These are phyloP conservation scores for Geum urbanum DNA, from an alignment of 306 rosid species.

Conservation along the genomic window DNA sequence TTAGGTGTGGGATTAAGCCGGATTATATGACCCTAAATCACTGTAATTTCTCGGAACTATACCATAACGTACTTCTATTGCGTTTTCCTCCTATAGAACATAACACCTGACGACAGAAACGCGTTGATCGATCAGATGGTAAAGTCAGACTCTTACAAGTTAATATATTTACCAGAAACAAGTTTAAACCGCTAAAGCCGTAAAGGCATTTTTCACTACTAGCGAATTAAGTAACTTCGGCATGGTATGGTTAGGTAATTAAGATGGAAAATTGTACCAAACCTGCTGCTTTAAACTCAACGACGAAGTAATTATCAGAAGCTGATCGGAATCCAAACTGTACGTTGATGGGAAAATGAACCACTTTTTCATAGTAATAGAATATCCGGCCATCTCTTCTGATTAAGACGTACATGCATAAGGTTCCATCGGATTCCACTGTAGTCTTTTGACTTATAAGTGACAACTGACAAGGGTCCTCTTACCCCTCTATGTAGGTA, in stretches of 20 bases:
- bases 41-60: slow-evolving; percentile 11
- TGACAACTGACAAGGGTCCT: slow-evolving; percentile 21
- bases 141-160: background rate
- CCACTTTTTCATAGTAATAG: slow-evolving; percentile 2
- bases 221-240: no score
- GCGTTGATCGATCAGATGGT: background rate
- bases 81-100: slow-evolving; percentile 28
- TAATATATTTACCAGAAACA: background rate
- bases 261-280: background rate
- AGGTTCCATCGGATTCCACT: slow-evolving; percentile 4
- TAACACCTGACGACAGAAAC: background rate
- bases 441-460: slow-evolving; percentile 11
- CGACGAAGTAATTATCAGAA: background rate
- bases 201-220: background rate
- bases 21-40: slow-evolving; percentile 18
- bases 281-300: background rate
- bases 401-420: background rate
- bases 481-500: slow-evolving; percentile 7
- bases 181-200: background rate
- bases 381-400: background rate
- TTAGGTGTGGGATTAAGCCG: slow-evolving; percentile 5
- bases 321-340: slow-evolving; percentile 6
- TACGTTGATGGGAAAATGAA: background rate
- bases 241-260: no score
- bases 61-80: slow-evolving; percentile 8